These are phyloP conservation scores for Alternaria atra DNA, from an alignment of 2,329 filamentous ascomycete species.

Conservation along the genomic window DNA sequence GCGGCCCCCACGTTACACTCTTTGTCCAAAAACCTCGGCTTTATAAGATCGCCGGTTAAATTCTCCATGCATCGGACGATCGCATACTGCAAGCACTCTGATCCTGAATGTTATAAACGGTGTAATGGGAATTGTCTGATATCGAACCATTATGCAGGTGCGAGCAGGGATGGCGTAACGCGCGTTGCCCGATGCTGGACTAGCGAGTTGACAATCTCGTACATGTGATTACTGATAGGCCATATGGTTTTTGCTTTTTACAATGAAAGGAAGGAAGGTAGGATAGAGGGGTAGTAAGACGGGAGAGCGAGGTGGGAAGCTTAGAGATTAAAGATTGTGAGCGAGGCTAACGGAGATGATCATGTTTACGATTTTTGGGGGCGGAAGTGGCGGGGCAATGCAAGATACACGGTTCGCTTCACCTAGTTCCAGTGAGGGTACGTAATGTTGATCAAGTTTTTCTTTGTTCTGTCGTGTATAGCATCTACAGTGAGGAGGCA, in stretches of 20 bases:
- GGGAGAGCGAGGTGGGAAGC: background rate
- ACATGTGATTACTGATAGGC: background rate
- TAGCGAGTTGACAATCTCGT: background rate
- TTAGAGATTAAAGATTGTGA: background rate
- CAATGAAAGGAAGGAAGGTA: background rate
- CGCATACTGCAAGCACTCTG: conserved; percentile 8
- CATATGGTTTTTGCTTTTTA: background rate
- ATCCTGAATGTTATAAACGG: background rate
- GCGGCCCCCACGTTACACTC: background rate
- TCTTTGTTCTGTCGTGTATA: background rate
- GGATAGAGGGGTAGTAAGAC: background rate
- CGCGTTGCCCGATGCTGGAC: background rate
- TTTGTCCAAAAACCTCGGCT: background rate
- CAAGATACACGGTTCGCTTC: conserved; percentile 1
- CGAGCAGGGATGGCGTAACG: background rate
- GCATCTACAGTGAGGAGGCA: background rate
- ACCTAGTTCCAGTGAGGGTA: background rate
- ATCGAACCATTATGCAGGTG: conserved; percentile 13
- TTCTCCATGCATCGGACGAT: conserved; percentile 1
- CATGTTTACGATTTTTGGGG: conserved; percentile 1
- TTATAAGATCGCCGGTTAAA: background rate
- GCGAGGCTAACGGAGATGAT: background rate
- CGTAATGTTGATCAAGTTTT: background rate
- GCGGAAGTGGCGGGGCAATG: conserved; percentile 1
- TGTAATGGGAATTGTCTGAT: background rate